Evolutionary conservation across 495 filamentous ascomycete genomes (phyloP), one percentile per base, ranked within the genome.

Genomic region (Pseudoneurospora amorphoporcata): DNA sequence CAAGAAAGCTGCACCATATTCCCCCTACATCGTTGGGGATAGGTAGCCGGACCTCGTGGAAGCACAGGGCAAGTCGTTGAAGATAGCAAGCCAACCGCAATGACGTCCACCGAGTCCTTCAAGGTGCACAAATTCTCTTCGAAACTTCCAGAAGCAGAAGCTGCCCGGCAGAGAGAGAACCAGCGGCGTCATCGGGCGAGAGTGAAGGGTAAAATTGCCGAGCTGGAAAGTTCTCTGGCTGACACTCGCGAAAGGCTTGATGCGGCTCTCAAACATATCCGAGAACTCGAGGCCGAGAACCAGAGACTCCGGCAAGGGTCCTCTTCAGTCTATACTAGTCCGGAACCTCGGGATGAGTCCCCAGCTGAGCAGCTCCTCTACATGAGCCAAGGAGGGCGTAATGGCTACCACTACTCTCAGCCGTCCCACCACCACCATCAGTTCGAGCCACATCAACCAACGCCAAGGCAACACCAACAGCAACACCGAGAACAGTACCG

Each of bases 121-220:
- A 65, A 65, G 29, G 29, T 76, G 4, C 72, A 71, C 71, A 79
- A 78, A 40, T 79, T 79, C 70, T 75, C 76, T 4, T 29, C 61
- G 68, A 79, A 78, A 29, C 71, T 75, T 0, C 73, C 76, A 8
- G 75, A 70, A 1, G 71, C 75, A 32, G 73, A 79, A 16, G 78
- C 78, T 10, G 78, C 78, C 3, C 73, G 78, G 1, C 70, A 75
- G 23, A 75, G 76, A 0, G 78, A 78, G 43, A 81, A 81, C 70
- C 79, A 81, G 70, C 77, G 79, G 29, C 76, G 79, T 10, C 79
- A 81, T 65, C 77, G 79, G 4, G 77, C 77, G 14, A 73, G 76
- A 43, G 77, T 79, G 23, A 81, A 81, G 69, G 68, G 70, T 38
- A 70, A 68, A 2, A 75, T 79, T 12, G 39, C 68, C 17, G 76